Evolutionary conservation across 495 filamentous ascomycete genomes (phyloP).

Genomic region (Lindgomyces ingoldianus): DNA sequence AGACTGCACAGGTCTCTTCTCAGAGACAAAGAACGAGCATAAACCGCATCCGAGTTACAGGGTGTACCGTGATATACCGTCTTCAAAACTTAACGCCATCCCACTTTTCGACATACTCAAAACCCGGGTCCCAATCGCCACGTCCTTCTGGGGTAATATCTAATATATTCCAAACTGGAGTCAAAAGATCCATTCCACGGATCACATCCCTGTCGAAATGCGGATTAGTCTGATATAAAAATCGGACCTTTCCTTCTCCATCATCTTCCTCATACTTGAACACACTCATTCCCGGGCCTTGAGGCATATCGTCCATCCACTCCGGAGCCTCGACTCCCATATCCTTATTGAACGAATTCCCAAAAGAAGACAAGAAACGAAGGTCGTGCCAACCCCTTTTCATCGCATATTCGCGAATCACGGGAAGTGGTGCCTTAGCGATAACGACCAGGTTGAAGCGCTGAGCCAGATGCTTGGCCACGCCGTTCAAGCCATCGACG

Average conservation of each 20-base stretch:
- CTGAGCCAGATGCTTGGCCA: slow-evolving; percentile 23
- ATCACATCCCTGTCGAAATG: slow-evolving; percentile 1
- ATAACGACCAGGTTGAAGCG: slow-evolving; percentile 13
- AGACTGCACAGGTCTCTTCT: too few species aligned
- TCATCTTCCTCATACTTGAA: slow-evolving; percentile 21
- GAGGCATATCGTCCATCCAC: neutral
- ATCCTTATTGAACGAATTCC: slow-evolving; percentile 20
- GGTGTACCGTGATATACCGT: too few species aligned
- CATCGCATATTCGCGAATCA: slow-evolving; percentile 9
- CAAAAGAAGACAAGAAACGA: slow-evolving; percentile 13
- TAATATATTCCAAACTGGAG: slow-evolving; percentile 9
- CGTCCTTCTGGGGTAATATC: slow-evolving; percentile 19
- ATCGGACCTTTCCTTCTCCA: slow-evolving; percentile 8
- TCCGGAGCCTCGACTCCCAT: slow-evolving; percentile 11
- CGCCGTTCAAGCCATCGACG: slow-evolving; percentile 18
- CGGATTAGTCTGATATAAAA: slow-evolving; percentile 6
- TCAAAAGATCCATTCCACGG: slow-evolving; percentile 23
- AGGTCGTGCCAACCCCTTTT: slow-evolving; percentile 18
- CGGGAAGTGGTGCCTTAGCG: slow-evolving; percentile 7
- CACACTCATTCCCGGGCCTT: slow-evolving; percentile 16
- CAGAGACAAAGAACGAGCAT: too few species aligned
- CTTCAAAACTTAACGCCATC: neutral
- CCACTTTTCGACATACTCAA: slow-evolving; percentile 8
- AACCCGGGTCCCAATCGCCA: slow-evolving; percentile 1
- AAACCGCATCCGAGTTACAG: too few species aligned